These are phyloP conservation scores for Calonectria henricotiae DNA, from an alignment of 2,329 filamentous ascomycete species.

Conservation along the genomic window DNA sequence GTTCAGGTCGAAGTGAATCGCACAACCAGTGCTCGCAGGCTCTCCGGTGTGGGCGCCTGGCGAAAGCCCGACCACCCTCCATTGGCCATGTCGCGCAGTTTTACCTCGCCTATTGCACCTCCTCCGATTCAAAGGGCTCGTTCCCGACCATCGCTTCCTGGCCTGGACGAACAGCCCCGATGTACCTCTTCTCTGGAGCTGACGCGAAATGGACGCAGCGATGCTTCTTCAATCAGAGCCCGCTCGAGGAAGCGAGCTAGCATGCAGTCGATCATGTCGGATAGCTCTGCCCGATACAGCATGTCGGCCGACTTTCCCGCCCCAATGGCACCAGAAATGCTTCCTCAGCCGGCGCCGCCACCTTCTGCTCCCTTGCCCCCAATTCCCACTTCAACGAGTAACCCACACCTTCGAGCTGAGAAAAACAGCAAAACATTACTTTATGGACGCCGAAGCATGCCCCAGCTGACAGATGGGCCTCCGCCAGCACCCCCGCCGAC, in stretches of 20 bases:
- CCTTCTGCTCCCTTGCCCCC: constrained; percentile 55
- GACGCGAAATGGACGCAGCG: constrained; percentile 49
- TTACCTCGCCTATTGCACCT: constrained; percentile 39
- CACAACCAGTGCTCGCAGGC: constrained; percentile 52
- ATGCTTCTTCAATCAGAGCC: constrained; percentile 43
- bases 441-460: constrained; percentile 66
- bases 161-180: constrained; percentile 44
- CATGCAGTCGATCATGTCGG: constrained; percentile 52
- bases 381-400: constrained; percentile 52
- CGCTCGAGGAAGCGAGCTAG: constrained; percentile 53
- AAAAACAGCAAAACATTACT: constrained; percentile 47
- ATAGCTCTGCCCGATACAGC: constrained; percentile 48
- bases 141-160: constrained; percentile 44
- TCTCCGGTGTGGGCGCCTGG: constrained; percentile 56
- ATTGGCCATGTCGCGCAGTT: constrained; percentile 35
- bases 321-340: constrained; percentile 47
- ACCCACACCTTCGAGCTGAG: constrained; percentile 45
- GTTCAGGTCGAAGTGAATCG: constrained; percentile 41
- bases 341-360: constrained; percentile 53
- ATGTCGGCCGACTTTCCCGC: constrained; percentile 48
- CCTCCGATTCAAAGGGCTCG: constrained; percentile 44
- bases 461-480: constrained; percentile 67
- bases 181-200: constrained; percentile 57
- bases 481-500: constrained; percentile 71
- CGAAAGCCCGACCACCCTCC: constrained; percentile 45